Evolutionary conservation across 805 yeast genomes (phyloP).

Genomic region (Pachysolen tannophilus): DNA sequence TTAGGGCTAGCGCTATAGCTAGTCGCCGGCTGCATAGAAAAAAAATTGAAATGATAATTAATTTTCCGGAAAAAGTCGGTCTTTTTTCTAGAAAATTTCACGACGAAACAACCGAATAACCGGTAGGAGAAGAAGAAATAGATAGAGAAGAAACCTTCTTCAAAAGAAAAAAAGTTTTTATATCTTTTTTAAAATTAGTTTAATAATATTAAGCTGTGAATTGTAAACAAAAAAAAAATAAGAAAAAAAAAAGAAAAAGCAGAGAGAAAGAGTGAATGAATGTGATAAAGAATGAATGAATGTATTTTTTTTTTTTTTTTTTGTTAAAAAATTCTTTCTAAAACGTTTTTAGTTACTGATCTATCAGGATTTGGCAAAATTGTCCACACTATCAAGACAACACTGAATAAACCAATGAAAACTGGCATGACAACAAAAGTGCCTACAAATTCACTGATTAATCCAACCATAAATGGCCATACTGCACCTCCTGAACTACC

Average conservation of each 20-base stretch:
- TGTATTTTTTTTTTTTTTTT: too few relatives aligned
- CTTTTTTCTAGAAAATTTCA: not conserved
- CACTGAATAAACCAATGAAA: constrained; percentile 27
- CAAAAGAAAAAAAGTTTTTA: not conserved
- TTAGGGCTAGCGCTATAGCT: too few relatives aligned
- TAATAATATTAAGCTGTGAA: not conserved
- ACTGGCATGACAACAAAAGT: constrained; percentile 44
- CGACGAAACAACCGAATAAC: not conserved
- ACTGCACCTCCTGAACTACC: constrained; percentile 54
- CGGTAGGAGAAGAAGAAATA: not conserved
- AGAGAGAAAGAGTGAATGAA: not conserved
- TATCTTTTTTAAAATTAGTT: not conserved
- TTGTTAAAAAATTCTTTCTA: constrained; percentile 17
- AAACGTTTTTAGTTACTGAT: constrained; percentile 15
- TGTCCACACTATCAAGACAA: constrained; percentile 31
- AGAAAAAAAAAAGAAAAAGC: not conserved
- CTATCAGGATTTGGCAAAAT: constrained; percentile 36
- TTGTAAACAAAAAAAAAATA: not conserved
- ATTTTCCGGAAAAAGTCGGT: not conserved
- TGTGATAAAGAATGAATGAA: not conserved
- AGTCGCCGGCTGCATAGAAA: too few relatives aligned
- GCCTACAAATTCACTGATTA: constrained; percentile 36
- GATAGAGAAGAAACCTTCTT: not conserved
- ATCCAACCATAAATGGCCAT: constrained; percentile 45
- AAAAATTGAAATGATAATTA: too few relatives aligned